Evolutionary conservation across 1,284 basidiomycete species (phyloP).

Genomic region (Neonothopanus nambi): DNA sequence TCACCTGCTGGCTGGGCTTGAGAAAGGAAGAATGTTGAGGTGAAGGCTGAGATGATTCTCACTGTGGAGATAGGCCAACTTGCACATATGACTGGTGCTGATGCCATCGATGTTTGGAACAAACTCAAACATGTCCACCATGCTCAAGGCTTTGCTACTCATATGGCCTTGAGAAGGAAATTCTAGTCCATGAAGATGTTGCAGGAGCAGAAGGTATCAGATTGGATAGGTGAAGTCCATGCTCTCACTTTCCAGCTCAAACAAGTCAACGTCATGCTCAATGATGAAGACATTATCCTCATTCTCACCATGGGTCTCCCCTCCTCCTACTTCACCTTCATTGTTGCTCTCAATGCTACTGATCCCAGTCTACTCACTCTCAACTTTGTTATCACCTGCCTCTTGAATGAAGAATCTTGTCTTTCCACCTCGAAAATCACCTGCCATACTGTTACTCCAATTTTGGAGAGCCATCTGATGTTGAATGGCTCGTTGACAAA

Average conservation of each 20-base stretch:
- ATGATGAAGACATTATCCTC: constrained; percentile 33
- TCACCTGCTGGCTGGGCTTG: too few species aligned
- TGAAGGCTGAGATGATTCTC: constrained; percentile 31
- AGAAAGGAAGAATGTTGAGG: constrained; percentile 30
- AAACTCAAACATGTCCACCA: constrained; percentile 29
- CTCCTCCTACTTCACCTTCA: constrained; percentile 27
- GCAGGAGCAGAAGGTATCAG: constrained; percentile 26
- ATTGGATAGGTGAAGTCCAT: constrained; percentile 32
- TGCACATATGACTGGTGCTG: constrained; percentile 25
- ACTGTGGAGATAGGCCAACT: constrained; percentile 32
- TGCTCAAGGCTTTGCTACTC: constrained; percentile 30
- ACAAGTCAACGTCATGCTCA: constrained; percentile 22
- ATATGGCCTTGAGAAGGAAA: constrained; percentile 23
- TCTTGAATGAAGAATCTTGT: constrained; percentile 31
- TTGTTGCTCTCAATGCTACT: constrained; percentile 30
- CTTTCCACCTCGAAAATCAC: too few species aligned
- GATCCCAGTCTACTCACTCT: constrained; percentile 23
- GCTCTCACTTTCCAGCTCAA: constrained; percentile 25
- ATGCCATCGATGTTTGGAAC: constrained; percentile 31
- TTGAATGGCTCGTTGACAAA: too few species aligned
- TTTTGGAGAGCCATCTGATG: too few species aligned
- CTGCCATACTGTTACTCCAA: too few species aligned
- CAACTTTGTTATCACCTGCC: constrained; percentile 26
- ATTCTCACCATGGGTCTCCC: constrained; percentile 33
- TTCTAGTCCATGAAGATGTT: constrained; percentile 30